These are phyloP conservation scores for Oryza australiensis DNA, from an alignment of 176 grass and related monocot genomes.

Conservation along the genomic window DNA sequence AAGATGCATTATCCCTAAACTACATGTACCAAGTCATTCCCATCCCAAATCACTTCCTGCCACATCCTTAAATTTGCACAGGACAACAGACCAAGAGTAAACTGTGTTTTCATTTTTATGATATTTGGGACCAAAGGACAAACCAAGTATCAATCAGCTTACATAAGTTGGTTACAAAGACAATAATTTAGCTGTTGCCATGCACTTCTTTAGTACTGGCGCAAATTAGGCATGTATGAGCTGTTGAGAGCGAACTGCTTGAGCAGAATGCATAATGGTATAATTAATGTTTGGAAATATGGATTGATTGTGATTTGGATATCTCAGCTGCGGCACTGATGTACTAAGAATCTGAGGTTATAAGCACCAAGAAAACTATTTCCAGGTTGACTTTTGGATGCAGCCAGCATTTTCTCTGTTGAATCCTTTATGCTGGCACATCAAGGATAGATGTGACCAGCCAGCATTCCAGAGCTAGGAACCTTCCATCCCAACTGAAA, in stretches of 20 bases:
- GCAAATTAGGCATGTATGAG: neutral
- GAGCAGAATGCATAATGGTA: neutral
- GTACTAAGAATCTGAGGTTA: neutral
- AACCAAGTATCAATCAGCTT: neutral
- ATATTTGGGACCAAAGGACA: neutral
- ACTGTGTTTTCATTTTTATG: neutral
- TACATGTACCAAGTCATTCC: neutral
- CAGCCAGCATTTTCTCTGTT: neutral
- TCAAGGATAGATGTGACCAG: neutral
- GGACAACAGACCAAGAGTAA: neutral
- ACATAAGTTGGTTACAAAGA: neutral
- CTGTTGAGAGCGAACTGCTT: neutral
- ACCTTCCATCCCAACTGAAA: neutral
- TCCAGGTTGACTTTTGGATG: neutral
- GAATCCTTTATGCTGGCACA: neutral
- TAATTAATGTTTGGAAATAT: neutral
- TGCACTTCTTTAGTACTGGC: neutral
- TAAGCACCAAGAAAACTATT: neutral
- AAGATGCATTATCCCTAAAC: neutral
- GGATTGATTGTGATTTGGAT: neutral
- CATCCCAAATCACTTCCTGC: neutral
- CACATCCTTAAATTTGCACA: neutral
- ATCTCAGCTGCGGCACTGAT: neutral
- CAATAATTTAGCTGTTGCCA: neutral
- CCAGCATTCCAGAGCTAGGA: neutral